phyloP scores from a whole-genome alignment of 2,329 filamentous ascomycete genomes.

The Claviceps pazoutovae region DNA sequence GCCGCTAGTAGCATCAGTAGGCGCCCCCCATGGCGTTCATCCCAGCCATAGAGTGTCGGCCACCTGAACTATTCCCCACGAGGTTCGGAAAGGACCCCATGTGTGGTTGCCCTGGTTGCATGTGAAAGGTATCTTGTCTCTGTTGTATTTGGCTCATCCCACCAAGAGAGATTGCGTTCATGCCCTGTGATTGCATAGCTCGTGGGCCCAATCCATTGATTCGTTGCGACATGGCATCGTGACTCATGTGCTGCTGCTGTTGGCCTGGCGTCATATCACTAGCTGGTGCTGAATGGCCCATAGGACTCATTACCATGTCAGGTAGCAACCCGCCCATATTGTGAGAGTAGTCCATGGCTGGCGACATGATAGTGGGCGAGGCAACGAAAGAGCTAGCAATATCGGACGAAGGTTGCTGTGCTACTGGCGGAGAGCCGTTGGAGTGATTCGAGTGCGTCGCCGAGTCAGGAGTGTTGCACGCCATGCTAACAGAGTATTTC shows the following conservation, averaged over 20 bases:
- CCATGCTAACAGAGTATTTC: slow-evolving; percentile 24
- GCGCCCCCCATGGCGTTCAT: slow-evolving; percentile 15
- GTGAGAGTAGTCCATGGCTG: slow-evolving; percentile 34
- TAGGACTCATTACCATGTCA: slow-evolving; percentile 39
- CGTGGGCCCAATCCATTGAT: slow-evolving; percentile 12
- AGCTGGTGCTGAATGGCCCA: slow-evolving; percentile 19
- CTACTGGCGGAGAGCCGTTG: slow-evolving; percentile 15
- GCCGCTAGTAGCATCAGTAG: neutral
- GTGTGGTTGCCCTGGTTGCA: slow-evolving; percentile 14
- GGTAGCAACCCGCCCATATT: slow-evolving; percentile 34
- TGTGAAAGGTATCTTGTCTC: slow-evolving; percentile 20
- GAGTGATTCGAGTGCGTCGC: slow-evolving; percentile 17
- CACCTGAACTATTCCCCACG: slow-evolving; percentile 30
- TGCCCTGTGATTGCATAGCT: slow-evolving; percentile 13
- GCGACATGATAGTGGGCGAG: slow-evolving; percentile 41
- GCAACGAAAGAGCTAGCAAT: slow-evolving; percentile 37
- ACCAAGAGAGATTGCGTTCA: slow-evolving; percentile 19
- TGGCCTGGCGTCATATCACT: slow-evolving; percentile 12
- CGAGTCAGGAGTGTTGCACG: slow-evolving; percentile 20
- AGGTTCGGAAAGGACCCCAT: slow-evolving; percentile 33
- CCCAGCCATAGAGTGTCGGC: slow-evolving; percentile 11
- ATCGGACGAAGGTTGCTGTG: slow-evolving; percentile 15
- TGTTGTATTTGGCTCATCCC: slow-evolving; percentile 15
- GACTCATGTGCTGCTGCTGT: slow-evolving; percentile 18
- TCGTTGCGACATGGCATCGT: slow-evolving; percentile 16